Percentiles rank a stretch among this genome's conserved stretches.
Evolutionary conservation across 805 yeast species (phyloP).

Genomic region (Ogataea chonburiensis): DNA sequence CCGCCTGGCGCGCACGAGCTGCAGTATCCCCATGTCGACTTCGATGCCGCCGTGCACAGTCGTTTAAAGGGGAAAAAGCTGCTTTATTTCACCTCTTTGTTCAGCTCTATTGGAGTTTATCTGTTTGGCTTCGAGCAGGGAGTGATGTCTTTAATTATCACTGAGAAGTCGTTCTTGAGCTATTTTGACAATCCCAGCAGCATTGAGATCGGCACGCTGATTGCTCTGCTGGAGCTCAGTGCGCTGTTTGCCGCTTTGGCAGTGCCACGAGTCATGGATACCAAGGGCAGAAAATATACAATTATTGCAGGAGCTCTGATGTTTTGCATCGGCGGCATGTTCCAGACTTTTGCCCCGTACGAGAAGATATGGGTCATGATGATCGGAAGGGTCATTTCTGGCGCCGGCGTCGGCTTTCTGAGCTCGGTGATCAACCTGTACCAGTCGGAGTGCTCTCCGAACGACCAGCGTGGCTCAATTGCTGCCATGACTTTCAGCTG

Average conservation of each 20-base stretch:
- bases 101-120: constrained; percentile 37
- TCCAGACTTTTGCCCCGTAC: constrained; percentile 59
- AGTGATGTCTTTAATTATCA: constrained; percentile 80
- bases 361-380: constrained; percentile 50
- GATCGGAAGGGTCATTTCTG: constrained; percentile 75
- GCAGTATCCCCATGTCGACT: constrained; percentile 23
- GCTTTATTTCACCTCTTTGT: constrained; percentile 28
- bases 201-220: constrained; percentile 75
- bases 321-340: constrained; percentile 71
- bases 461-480: constrained; percentile 78
- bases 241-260: constrained; percentile 71
- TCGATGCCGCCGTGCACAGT: constrained; percentile 17
- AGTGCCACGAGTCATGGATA: constrained; percentile 75
- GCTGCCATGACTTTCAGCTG: constrained; percentile 90
- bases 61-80: constrained; percentile 25
- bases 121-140: constrained; percentile 70
- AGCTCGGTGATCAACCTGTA: constrained; percentile 85
- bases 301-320: constrained; percentile 73
- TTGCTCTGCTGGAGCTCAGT: constrained; percentile 81
- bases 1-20: constrained; percentile 3
- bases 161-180: constrained; percentile 62
- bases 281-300: constrained; percentile 73
- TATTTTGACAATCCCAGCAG: constrained; percentile 72
- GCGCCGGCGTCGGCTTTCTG: constrained; percentile 83
- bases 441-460: constrained; percentile 86